Base-by-base conservation (phyloP, 1,284 basidiomycete genomes). In the Quambalaria eucalypti region DNA sequence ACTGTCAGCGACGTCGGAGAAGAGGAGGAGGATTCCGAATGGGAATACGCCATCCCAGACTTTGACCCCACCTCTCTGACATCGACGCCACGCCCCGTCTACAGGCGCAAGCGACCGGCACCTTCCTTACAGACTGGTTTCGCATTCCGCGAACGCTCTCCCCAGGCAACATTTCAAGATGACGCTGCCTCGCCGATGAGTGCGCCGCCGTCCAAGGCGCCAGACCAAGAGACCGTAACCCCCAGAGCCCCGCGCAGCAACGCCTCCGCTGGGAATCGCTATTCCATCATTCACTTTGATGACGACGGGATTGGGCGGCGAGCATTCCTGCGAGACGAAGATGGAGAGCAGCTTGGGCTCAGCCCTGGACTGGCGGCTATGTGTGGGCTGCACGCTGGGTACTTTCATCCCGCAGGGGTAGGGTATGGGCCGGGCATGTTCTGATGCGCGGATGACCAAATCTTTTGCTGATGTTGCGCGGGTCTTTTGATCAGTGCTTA, bases 271-370 rank as follows among this genome's bases (percentile, higher is more conserved):
- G 42, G 21, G n/a, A 16, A 48, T 16, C 52, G 58, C 25, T 66
- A 65, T 48, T 68, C 65, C 21, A 62, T 68, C 48, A 36, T 68
- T 21, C 65, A 68, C 50, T 60, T 64, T 48, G 65, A 68, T 50
- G 51, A 55, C 28, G 28, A 54, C 7, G 65, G 65, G 19, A 46
- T 68, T 5, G 65, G 60, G 0, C 29, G 65, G 25, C 38, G 61
- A 26, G 59, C 65, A 0, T 66, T 33, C 31, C 16, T 33, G 8
- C 31, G 31, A 16, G 31, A 16, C 31, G 31, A 33, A 16, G 31
- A 16, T 8, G 16, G 8, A 16, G 31, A 16, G 8, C 31, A 33
- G 31, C 31, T 33, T 33, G 8, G 16, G 31, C 16, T 33, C 31
- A n/a, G n/a, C n/a, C n/a, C n/a, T n/a, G n/a, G n/a, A n/a, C n/a